phyloP scores from a whole-genome alignment of 768 basidiomycete genomes.

The Tylopilus felleus region DNA sequence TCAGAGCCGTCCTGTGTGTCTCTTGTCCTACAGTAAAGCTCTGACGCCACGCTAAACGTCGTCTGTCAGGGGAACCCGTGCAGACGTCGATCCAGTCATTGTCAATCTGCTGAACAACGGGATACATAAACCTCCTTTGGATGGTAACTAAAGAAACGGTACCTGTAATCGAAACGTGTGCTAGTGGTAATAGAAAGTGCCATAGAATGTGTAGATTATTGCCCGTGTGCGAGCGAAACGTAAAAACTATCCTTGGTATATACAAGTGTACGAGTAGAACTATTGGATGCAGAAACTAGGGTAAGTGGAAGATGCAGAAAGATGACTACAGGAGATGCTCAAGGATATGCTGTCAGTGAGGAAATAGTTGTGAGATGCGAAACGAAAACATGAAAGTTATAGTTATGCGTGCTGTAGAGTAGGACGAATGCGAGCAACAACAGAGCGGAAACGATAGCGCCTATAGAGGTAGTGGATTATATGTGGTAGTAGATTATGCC shows the following conservation, averaged over 20 bases:
- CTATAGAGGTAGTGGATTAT: slow-evolving; percentile 7
- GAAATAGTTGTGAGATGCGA: slow-evolving; percentile 12
- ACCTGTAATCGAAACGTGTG: slow-evolving; percentile 5
- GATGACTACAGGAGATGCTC: slow-evolving; percentile 21
- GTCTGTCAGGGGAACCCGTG: slow-evolving; percentile 43
- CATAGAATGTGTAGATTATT: slow-evolving; percentile 32
- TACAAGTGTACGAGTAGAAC: slow-evolving; percentile 24
- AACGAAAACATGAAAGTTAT: slow-evolving; percentile 14
- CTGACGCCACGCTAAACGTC: neutral
- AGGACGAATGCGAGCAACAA: slow-evolving; percentile 20
- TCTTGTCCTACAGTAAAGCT: neutral
- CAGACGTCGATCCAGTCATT: slow-evolving; percentile 43
- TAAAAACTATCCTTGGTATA: slow-evolving; percentile 23
- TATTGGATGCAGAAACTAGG: slow-evolving; percentile 18
- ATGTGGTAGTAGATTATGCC: slow-evolving; percentile 14
- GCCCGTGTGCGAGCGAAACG: slow-evolving; percentile 22
- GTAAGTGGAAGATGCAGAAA: slow-evolving; percentile 11
- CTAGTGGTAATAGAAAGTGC: slow-evolving; percentile 19
- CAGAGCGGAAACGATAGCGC: slow-evolving; percentile 19
- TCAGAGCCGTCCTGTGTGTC: slow-evolving; percentile 57
- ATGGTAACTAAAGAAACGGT: slow-evolving; percentile 26
- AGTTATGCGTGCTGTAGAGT: slow-evolving; percentile 26
- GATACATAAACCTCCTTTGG: slow-evolving; percentile 48
- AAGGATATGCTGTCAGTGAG: slow-evolving; percentile 22
- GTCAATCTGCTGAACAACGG: slow-evolving; percentile 56